Base-by-base conservation (phyloP, 805 yeast genomes). In the Cyberlindnera mississippiensis region DNA sequence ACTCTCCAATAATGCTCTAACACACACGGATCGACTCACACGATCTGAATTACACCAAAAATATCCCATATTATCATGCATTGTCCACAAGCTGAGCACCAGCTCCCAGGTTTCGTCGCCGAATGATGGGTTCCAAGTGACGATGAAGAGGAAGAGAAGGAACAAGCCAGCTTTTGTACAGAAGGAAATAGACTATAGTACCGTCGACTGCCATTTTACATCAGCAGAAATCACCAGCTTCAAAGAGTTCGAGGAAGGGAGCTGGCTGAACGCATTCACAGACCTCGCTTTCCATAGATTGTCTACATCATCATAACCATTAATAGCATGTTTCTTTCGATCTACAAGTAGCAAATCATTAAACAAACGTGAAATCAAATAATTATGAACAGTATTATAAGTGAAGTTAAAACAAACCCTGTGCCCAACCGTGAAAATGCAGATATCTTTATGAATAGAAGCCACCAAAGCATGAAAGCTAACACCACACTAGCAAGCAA, bases 1-100 rank as follows among this genome's bases (percentile, higher is more conserved):
- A 33, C 57, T 80, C 15, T 80, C 78, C 6, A 80, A 80, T 51
- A 69, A 80, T 52, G 45, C 78, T 4, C 53, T 70, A 0, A 66
- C 67, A 6, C 83, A 80, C 48, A 76, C 81, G 1, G 81, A 76
- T 41, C 63, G 83, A 38, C 60, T 74, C 27, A 64, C 77, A 4
- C 66, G 66, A 38, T 37, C 43, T 8, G 72, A 68, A 45, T 56
- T 79, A 27, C 61, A 60, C 39, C 67, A 61, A 9, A 66, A 64
- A 40, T 78, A 73, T 48, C 76, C 75, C 1, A 41, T 53, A 1
- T 44, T 78, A 19, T 65, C 80, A 11, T 68, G 68, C 30, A 47
- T 75, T 17, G 59, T 60, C 1, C 44, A 61, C 36, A 22, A 26
- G 3, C 32, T 47, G n/a, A 43, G 36, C 32, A 14, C 10, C 15